Conservation (phyloP, 441 rosid species). For the Mallotus japonicus region DNA sequence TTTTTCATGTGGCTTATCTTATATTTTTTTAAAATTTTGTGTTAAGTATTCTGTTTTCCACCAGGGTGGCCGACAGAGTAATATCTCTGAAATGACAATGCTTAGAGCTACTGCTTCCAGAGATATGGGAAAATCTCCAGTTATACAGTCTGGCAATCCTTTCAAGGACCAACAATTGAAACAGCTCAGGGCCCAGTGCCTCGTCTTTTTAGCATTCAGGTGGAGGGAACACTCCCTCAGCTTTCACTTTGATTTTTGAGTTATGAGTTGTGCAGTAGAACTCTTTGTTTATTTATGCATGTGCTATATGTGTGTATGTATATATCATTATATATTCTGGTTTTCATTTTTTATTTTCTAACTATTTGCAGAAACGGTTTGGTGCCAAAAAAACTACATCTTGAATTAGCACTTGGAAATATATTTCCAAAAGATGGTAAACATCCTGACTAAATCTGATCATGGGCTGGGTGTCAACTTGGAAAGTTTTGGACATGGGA, state of each 20-base stretch:
- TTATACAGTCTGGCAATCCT: slow-evolving; percentile 59
- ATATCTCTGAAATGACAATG: slow-evolving; percentile 46
- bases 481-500: slow-evolving; percentile 10
- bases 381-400: slow-evolving; percentile 86
- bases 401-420: slow-evolving; percentile 85
- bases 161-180: slow-evolving; percentile 90
- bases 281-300: background rate
- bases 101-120: slow-evolving; percentile 49
- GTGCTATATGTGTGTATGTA: no score
- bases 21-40: background rate
- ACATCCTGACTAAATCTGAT: slow-evolving; percentile 13
- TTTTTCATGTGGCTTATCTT: background rate
- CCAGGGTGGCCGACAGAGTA: slow-evolving; percentile 58
- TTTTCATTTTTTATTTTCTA: slow-evolving; percentile 21
- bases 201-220: slow-evolving; percentile 92
- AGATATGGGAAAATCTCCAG: slow-evolving; percentile 68
- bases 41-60: slow-evolving; percentile 6
- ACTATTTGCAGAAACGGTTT: slow-evolving; percentile 54
- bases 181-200: slow-evolving; percentile 98
- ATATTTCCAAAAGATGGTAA: slow-evolving; percentile 74
- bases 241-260: slow-evolving; percentile 14
- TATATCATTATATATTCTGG: background rate
- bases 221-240: slow-evolving; percentile 27
- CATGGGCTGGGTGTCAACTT: background rate
- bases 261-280: slow-evolving; percentile 12